Conservation (phyloP, 352 stramenopile genomes). For the Phytophthora constricta region DNA sequence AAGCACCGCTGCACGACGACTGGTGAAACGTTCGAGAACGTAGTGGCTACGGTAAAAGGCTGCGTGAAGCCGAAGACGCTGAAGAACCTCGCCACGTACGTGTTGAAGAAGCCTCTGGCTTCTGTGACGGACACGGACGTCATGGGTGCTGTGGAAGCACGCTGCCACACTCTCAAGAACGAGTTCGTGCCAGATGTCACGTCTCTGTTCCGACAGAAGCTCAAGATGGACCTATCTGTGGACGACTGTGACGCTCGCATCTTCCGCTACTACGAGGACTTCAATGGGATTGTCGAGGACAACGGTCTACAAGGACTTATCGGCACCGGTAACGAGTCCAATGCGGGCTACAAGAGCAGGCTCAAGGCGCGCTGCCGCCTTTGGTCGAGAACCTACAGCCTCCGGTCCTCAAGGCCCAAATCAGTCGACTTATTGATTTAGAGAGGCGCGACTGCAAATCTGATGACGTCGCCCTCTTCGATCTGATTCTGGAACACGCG, state of each 20-base stretch:
- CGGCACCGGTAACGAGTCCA: neutral
- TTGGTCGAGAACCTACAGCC: conserved; percentile 6
- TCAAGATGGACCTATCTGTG: conserved; percentile 21
- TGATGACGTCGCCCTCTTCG: conserved; percentile 14
- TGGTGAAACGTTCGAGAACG: conserved; percentile 23
- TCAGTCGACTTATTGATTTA: conserved; percentile 1
- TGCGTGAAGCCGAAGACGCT: conserved; percentile 1
- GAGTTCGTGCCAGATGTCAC: conserved; percentile 21
- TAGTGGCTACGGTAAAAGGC: conserved; percentile 14
- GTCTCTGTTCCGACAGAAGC: conserved; percentile 13
- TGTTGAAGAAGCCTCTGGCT: conserved; percentile 15
- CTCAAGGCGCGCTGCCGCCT: conserved; percentile 5
- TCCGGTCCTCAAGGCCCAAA: conserved; percentile 7
- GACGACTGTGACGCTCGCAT: conserved; percentile 13
- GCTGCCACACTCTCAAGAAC: conserved; percentile 19
- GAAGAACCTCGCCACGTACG: conserved; percentile 17
- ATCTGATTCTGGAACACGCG: conserved; percentile 6
- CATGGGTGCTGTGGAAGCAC: conserved; percentile 2
- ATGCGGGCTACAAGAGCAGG: neutral
- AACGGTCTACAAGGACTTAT: conserved; percentile 14
- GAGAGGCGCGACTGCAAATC: conserved; percentile 11
- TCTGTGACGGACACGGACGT: conserved; percentile 22
- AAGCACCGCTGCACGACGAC: conserved; percentile 13
- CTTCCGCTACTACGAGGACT: conserved; percentile 21
- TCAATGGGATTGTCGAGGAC: conserved; percentile 16